phyloP scores from a whole-genome alignment of 164 flowering plant genomes.

The Nelumbo lutea region DNA sequence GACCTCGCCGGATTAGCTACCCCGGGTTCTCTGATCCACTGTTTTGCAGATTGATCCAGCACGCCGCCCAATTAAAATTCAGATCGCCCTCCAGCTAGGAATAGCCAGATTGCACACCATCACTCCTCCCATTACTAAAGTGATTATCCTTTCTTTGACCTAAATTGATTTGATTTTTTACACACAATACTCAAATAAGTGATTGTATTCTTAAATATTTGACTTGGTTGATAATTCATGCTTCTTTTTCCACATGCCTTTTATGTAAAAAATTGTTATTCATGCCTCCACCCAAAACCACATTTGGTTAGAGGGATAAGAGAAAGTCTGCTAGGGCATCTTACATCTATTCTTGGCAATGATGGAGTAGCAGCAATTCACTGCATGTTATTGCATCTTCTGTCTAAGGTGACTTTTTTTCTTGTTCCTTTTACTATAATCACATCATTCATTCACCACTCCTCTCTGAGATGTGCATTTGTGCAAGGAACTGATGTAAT shows the following conservation, averaged over 20 bases:
- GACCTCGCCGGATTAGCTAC: too few species aligned
- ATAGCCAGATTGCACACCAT: too few species aligned
- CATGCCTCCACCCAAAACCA: conserved; percentile 45
- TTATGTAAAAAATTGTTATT: not conserved
- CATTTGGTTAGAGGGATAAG: conserved; percentile 47
- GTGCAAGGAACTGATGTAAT: not conserved
- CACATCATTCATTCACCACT: too few species aligned
- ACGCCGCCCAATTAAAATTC: too few species aligned
- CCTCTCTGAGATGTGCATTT: not conserved
- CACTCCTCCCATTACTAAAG: conserved; percentile 43
- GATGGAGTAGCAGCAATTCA: conserved; percentile 74
- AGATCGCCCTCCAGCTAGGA: too few species aligned
- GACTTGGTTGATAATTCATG: too few species aligned
- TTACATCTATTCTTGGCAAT: conserved; percentile 70
- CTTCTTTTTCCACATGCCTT: not conserved
- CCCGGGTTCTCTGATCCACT: too few species aligned
- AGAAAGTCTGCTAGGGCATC: conserved; percentile 59
- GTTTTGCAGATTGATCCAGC: too few species aligned
- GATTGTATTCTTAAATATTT: not conserved
- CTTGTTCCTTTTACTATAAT: not conserved
- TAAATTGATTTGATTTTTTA: not conserved
- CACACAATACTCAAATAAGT: too few species aligned
- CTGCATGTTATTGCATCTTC: conserved; percentile 76
- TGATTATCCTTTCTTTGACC: conserved; percentile 15
- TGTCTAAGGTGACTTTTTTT: conserved; percentile 53